Evolutionary conservation across 441 rosid genomes (phyloP).

Genomic region (Monsonia emarginata): DNA sequence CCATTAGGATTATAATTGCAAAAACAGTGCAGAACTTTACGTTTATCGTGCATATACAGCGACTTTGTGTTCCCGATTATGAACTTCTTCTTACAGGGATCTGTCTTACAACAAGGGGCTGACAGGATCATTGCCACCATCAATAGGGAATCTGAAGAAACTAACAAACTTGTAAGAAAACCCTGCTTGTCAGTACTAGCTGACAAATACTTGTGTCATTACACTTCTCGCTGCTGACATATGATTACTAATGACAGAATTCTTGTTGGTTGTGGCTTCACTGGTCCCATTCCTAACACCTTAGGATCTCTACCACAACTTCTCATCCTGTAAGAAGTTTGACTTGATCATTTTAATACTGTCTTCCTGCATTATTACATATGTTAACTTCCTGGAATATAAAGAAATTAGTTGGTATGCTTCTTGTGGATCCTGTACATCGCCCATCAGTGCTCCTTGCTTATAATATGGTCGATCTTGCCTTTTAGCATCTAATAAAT

Average conservation of each 20-base stretch:
- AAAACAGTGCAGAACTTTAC: neutral
- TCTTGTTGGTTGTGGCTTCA: no score
- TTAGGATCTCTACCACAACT: no score
- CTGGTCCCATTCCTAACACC: no score
- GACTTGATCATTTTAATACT: no score
- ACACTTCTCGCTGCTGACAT: neutral
- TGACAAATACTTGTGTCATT: neutral
- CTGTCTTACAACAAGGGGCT: constrained; percentile 53
- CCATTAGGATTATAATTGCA: neutral
- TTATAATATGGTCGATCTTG: no score
- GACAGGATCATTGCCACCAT: constrained; percentile 48
- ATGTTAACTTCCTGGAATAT: no score
- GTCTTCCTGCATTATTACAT: no score
- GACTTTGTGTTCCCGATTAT: constrained; percentile 8
- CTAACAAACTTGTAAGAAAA: constrained; percentile 53
- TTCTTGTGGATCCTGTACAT: no score
- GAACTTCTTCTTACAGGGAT: constrained; percentile 40
- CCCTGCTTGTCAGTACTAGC: neutral
- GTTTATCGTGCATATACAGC: neutral
- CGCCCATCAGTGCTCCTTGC: no score
- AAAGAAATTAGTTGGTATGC: no score
- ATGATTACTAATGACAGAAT: neutral
- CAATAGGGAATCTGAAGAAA: constrained; percentile 52
- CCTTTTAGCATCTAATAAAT: no score
- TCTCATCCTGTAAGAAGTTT: no score